A percentile compares a stretch with the other conserved stretches of the same genome.
These are phyloP conservation scores for Apiospora saccharicola DNA, from an alignment of 2,329 filamentous ascomycete species.

Conservation along the genomic window DNA sequence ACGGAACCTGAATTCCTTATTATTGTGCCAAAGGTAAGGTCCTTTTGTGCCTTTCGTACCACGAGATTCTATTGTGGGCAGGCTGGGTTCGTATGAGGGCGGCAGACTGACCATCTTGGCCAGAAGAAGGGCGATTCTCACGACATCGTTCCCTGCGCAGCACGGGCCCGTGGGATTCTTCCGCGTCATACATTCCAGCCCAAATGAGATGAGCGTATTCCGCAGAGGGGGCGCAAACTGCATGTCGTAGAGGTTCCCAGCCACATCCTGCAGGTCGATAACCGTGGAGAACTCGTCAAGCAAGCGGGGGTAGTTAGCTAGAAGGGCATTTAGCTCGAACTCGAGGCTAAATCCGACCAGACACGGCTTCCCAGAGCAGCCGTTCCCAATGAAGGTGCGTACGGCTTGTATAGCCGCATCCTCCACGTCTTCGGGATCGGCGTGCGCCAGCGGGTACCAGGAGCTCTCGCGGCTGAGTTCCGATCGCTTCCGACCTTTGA, in stretches of 20 bases:
- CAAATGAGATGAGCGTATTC: background rate
- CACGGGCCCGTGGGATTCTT: accelerated
- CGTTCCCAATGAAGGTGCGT: background rate
- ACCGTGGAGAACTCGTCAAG: background rate
- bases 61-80: background rate
- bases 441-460: background rate
- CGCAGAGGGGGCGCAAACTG: background rate
- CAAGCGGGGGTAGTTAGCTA: background rate
- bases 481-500: background rate
- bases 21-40: background rate
- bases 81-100: background rate
- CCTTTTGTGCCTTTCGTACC: background rate
- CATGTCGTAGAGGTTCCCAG: background rate
- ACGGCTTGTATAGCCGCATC: background rate
- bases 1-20: background rate
- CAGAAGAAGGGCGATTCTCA: background rate
- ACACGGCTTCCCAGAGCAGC: background rate
- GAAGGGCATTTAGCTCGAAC: background rate
- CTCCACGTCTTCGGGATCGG: background rate
- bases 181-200: background rate
- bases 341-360: background rate
- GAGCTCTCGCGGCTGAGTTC: background rate
- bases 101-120: background rate
- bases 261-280: background rate
- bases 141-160: background rate